A percentile compares a stretch with the other conserved stretches of the same genome.
phyloP scores from a whole-genome alignment of 2,329 filamentous ascomycete genomes.

The Lasiodiplodia citricola region DNA sequence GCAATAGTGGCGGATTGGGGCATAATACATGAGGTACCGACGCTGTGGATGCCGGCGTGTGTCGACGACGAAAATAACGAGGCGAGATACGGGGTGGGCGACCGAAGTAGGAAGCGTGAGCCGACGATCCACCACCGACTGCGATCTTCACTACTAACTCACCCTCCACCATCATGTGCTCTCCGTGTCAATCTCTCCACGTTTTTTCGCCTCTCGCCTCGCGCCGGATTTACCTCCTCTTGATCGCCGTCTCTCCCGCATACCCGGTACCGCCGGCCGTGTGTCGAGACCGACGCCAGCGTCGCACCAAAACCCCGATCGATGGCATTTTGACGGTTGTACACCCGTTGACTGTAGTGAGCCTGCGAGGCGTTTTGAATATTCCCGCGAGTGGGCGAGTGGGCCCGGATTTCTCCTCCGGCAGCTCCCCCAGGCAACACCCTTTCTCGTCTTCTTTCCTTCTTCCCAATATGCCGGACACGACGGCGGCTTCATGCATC shows the following conservation, averaged over 20 bases:
- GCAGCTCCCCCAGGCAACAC: background rate
- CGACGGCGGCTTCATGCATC: constrained; percentile 3
- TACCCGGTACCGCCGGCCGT: background rate
- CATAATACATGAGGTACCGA: background rate
- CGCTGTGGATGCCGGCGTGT: background rate
- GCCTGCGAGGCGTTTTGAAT: background rate
- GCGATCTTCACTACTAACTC: background rate
- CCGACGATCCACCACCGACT: background rate
- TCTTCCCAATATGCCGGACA: background rate
- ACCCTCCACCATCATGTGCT: background rate
- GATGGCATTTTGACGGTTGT: background rate
- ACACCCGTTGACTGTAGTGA: background rate
- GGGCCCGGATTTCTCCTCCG: too few species aligned
- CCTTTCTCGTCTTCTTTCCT: too few species aligned
- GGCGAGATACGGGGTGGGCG: constrained; percentile 2
- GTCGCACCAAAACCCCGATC: background rate
- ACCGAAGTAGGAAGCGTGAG: background rate
- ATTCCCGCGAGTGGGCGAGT: background rate
- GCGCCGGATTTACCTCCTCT: background rate
- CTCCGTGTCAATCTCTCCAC: background rate
- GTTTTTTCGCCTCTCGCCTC: background rate
- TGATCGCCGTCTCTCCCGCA: background rate
- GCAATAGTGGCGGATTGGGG: background rate
- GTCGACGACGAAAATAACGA: constrained; percentile 16
- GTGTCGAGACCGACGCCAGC: background rate